Evolutionary conservation across 768 basidiomycete species (phyloP), one percentile per base, ranked within the genome.

Genomic region (Cubamyces sp.): DNA sequence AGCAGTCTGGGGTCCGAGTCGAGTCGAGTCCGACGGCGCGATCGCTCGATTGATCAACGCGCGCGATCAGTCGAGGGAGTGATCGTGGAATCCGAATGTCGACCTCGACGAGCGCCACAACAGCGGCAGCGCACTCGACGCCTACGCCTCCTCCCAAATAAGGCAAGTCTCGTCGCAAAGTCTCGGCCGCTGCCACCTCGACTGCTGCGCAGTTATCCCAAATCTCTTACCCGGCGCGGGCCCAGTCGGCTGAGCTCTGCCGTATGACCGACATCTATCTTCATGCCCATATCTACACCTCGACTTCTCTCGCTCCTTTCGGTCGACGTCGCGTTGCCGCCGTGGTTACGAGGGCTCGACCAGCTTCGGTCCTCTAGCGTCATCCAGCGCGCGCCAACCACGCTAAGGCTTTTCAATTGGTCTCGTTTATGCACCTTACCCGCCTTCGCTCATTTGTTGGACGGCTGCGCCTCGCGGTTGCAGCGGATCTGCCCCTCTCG

Each of bases 281-380:
- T 34, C 34, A 34, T 34, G 34, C 34, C 34, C 34, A 34, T 7
- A 34, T 34, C 34, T 9, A 34, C 11, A 34, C 34, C 34, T 34
- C 37, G 8, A 19, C 28, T n/a, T 53, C 34, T 37, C 19, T 34
- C 34, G 34, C 34, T 34, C 34, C 30, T 45, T 42, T 34, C 39
- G 52, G 47, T 54, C n/a, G n/a, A n/a, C n/a, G n/a, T n/a, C 60
- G 60, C 34, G 53, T 61, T 39, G 53, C 34, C 60, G 21, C 26
- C 57, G 57, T 64, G 62, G 62, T 64, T 59, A 64, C 62, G 62
- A 64, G 57, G 57, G 57, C 53, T 19, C 28, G 26, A 56, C 43
- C 47, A 9, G 41, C 16, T 49, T 37, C 54, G 19, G 18, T 21
- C 28, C 41, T 53, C 48, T 30, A 37, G 28, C 43, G 15, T 46